Evolutionary conservation across 768 basidiomycete genomes (phyloP).

Genomic region (Cystofilobasidium capitatum): DNA sequence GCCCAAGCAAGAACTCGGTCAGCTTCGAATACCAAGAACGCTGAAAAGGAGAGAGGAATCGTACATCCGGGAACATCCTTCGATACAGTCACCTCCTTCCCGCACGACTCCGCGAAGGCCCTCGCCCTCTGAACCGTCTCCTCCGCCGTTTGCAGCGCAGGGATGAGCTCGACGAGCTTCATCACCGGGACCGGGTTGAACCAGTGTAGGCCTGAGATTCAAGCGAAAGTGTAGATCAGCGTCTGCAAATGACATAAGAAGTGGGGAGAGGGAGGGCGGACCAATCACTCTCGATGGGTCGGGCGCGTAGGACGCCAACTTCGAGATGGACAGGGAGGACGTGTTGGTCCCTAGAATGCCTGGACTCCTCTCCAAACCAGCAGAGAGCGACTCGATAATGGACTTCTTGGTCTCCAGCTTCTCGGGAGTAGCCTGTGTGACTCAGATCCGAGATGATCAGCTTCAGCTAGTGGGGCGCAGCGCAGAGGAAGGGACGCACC

Average conservation of each 20-base stretch:
- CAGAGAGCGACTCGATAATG: slow-evolving; percentile 63
- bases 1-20: slow-evolving; percentile 25
- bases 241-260: slow-evolving; percentile 7
- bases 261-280: slow-evolving; percentile 40
- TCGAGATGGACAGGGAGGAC: slow-evolving; percentile 86
- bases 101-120: slow-evolving; percentile 74
- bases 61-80: slow-evolving; percentile 73
- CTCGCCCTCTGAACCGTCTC: slow-evolving; percentile 66
- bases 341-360: slow-evolving; percentile 91
- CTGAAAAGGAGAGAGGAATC: slow-evolving; percentile 47
- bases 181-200: slow-evolving; percentile 97
- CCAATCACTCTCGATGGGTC: slow-evolving; percentile 72
- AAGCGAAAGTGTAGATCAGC: neutral
- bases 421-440: slow-evolving; percentile 70
- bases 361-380: slow-evolving; percentile 64
- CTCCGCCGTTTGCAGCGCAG: slow-evolving; percentile 77
- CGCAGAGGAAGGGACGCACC: slow-evolving; percentile 42
- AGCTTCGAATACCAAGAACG: neutral
- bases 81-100: slow-evolving; percentile 85
- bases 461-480: neutral
- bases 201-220: slow-evolving; percentile 64
- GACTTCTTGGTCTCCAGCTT: slow-evolving; percentile 63
- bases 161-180: slow-evolving; percentile 93
- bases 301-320: slow-evolving; percentile 71
- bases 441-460: neutral